phyloP scores from a whole-genome alignment of 1,284 basidiomycete genomes.

The Omphalotus olearius region DNA sequence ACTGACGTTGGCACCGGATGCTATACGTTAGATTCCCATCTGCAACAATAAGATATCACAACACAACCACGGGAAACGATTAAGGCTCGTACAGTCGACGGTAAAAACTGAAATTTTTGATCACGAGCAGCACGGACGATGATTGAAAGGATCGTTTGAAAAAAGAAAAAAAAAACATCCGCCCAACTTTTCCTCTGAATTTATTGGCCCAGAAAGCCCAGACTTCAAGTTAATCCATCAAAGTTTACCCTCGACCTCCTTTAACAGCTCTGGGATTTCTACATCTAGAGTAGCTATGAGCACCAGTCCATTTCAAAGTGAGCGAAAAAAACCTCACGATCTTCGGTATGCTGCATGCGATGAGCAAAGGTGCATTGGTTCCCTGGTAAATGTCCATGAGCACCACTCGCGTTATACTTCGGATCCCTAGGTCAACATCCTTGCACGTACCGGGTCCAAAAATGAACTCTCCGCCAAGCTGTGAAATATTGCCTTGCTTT shows the following conservation, averaged over 20 bases:
- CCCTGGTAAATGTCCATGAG: conserved; percentile 18
- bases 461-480: conserved; percentile 61
- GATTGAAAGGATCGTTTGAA: neutral
- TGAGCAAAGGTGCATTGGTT: conserved; percentile 43
- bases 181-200: neutral
- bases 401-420: neutral
- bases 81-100: too few relatives aligned
- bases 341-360: conserved; percentile 57
- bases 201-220: neutral
- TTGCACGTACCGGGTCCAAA: conserved; percentile 44
- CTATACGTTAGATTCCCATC: too few relatives aligned
- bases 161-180: neutral
- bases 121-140: neutral
- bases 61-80: too few relatives aligned
- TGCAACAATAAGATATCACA: too few relatives aligned
- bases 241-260: conserved; percentile 24
- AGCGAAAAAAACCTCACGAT: conserved; percentile 39
- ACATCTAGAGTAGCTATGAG: conserved; percentile 29
- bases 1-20: too few relatives aligned
- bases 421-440: neutral
- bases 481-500: conserved; percentile 55
- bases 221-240: neutral
- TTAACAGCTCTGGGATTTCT: conserved; percentile 41
- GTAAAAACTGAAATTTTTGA: too few relatives aligned
- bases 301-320: neutral